Evolutionary conservation across 2,329 filamentous ascomycete genomes (phyloP), one percentile per base, ranked within the genome.

Genomic region (Diaporthe sp.): DNA sequence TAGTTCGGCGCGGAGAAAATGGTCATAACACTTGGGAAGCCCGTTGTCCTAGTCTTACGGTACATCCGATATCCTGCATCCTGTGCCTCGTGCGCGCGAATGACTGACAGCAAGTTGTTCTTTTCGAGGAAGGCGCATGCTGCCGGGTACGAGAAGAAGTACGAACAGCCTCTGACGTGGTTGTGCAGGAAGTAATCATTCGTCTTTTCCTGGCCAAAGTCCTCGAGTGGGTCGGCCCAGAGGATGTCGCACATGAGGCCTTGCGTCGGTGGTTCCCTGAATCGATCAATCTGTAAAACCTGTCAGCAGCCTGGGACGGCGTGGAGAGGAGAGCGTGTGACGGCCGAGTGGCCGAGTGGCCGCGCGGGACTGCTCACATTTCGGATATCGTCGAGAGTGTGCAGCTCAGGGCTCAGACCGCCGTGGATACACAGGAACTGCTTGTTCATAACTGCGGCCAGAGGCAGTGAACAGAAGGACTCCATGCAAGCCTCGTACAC

Each of bases 1-100:
- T 99, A 99, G 86, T 99, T 99, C 51, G 97, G 97, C 1, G 97
- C 97, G 60, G 96, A 98, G 90, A 99, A 99, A 82, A 99, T 99
- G 80, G 97, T 99, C 97, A 99, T 99, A 78, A 99, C 97, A 86
- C 96, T 98, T 31, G 97, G 97, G 87, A 99, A 99, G 3, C 97
- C 97, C 28, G 97, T 99, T 1, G 97, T 98, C 78, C 96, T 92
- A 37, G 97, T 99, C 90, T 99, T 99, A 80, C 97, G 92, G 86
- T 99, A 99, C 97, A 99, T 99, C 84, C 97, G 92, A 86, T 99
- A 99, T 28, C 97, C 97, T 51, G 97, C 97, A 86, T 99, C 97
- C 88, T 99, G 97, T 53, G 97, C 97, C 85, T 99, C 97, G 88
- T 99, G 97, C 28, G 97, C 97, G 81, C 97, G 94, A 83, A 99